phyloP scores from a whole-genome alignment of 768 basidiomycete genomes.

The Rhodotorula graminis region DNA sequence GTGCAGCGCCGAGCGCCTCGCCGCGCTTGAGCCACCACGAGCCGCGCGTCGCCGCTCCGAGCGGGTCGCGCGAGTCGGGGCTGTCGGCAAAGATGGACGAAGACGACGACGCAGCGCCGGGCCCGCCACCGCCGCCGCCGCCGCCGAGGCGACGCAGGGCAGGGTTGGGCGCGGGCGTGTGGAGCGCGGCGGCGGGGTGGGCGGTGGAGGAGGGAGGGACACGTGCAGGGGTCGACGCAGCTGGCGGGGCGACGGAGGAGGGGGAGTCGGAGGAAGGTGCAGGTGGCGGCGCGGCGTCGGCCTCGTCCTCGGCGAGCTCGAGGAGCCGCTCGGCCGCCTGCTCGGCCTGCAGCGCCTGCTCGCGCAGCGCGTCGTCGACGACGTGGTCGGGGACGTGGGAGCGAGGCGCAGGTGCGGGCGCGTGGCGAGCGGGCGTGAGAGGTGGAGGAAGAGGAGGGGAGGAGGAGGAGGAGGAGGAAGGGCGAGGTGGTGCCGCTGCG shows the following conservation, averaged over 20 bases:
- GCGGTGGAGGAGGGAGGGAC: background rate
- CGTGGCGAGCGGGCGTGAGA: background rate
- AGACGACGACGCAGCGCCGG: no score
- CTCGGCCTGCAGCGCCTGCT: conserved; percentile 86
- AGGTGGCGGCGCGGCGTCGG: conserved; percentile 35
- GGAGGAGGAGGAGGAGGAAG: background rate
- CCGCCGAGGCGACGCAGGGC: background rate
- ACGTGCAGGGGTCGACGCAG: background rate
- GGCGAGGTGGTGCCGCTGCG: background rate
- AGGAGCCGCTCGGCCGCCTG: conserved; percentile 82
- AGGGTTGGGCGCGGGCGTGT: conserved; percentile 16
- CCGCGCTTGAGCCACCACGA: conserved; percentile 24
- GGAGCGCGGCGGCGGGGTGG: background rate
- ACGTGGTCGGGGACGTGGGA: conserved; percentile 49
- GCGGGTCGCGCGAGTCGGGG: conserved; percentile 21
- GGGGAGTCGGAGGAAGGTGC: background rate
- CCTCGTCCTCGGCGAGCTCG: conserved; percentile 78
- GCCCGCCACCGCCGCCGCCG: background rate
- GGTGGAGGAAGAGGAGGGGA: background rate
- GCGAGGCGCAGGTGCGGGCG: background rate
- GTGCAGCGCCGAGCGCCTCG: background rate
- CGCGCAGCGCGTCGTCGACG: conserved; percentile 77
- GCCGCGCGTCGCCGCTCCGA: background rate
- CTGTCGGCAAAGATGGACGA: conserved; percentile 26
- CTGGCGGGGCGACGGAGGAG: background rate